Evolutionary conservation across 2,329 filamentous ascomycete species (phyloP).

Genomic region (Fusarium equiseti): DNA sequence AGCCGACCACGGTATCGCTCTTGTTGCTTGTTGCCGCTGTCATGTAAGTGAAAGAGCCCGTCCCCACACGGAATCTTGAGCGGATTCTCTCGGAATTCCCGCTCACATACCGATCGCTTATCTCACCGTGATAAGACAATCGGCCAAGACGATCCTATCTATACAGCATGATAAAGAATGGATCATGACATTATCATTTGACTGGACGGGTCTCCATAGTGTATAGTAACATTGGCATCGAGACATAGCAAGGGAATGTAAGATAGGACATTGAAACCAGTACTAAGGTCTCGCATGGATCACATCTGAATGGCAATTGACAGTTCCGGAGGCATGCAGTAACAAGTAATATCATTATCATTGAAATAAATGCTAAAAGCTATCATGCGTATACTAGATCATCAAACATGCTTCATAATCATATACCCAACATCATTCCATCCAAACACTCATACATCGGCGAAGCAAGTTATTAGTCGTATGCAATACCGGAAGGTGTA

Average conservation of each 20-base stretch:
- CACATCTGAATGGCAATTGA: neutral
- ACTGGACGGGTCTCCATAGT: neutral
- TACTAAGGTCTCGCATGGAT: neutral
- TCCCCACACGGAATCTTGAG: slow-evolving; percentile 17
- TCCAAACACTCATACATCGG: neutral
- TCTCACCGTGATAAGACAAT: neutral
- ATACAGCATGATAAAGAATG: neutral
- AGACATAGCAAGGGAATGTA: neutral
- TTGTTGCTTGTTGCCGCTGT: neutral
- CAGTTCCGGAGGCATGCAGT: neutral
- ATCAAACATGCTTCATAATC: neutral
- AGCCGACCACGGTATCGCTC: neutral
- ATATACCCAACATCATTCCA: neutral
- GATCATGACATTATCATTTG: neutral
- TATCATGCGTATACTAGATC: neutral
- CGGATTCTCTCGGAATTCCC: slow-evolving; percentile 19
- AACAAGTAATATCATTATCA: neutral
- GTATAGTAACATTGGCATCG: no score
- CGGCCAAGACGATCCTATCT: neutral
- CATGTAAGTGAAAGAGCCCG: neutral
- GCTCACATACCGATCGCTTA: neutral
- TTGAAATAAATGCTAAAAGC: neutral
- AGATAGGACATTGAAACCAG: accelerated
- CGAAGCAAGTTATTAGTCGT: neutral
- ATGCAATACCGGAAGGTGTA: slow-evolving; percentile 30